Evolutionary conservation across 1,284 basidiomycete species (phyloP).

Genomic region (Porphyrellus sp.): DNA sequence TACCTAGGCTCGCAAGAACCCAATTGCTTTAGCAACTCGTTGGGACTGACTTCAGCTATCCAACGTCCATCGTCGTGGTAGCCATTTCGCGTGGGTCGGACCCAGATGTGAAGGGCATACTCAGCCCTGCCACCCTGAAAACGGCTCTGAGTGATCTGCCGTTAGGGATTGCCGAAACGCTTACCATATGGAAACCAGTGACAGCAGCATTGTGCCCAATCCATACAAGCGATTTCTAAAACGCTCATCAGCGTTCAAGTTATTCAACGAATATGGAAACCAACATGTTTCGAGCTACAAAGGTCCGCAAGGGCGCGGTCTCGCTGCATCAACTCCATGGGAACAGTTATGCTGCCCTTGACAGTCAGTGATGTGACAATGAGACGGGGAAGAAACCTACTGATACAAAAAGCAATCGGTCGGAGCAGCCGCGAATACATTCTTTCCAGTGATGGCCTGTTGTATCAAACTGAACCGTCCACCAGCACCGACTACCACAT

Average conservation of each 20-base stretch:
- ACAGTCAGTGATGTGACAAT: neutral
- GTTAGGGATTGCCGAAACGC: neutral
- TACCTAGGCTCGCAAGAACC: conserved; percentile 41
- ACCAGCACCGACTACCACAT: conserved; percentile 67
- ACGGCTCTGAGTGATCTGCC: conserved; percentile 1
- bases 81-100: conserved; percentile 7
- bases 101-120: conserved; percentile 30
- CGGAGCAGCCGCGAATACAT: conserved; percentile 18
- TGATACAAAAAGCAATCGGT: conserved; percentile 41
- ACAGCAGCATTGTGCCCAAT: conserved; percentile 39
- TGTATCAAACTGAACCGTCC: conserved; percentile 37
- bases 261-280: conserved; percentile 21
- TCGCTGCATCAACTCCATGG: conserved; percentile 38
- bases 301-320: conserved; percentile 38
- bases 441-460: conserved; percentile 17
- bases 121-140: conserved; percentile 26
- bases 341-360: conserved; percentile 42
- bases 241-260: neutral
- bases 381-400: conserved; percentile 34
- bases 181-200: conserved; percentile 41
- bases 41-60: conserved; percentile 4
- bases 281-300: conserved; percentile 28
- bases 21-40: conserved; percentile 26
- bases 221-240: conserved; percentile 41
- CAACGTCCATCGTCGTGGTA: conserved; percentile 6